Conservation (phyloP, 768 basidiomycete genomes). For the Boletales sp. region DNA sequence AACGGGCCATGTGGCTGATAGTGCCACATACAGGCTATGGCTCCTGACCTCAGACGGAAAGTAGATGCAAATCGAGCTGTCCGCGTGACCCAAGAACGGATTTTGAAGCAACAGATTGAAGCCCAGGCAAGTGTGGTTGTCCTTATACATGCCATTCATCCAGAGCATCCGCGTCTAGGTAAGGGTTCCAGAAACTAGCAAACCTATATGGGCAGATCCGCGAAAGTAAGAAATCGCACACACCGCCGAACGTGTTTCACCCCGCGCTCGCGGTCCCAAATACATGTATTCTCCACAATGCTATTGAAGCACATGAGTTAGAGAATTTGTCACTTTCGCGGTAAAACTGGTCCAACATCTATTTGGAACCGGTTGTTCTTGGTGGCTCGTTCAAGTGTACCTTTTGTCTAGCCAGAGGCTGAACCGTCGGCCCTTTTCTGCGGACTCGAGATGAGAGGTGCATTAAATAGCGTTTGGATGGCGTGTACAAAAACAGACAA, state of each 20-base stretch:
- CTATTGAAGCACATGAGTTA: too few species aligned
- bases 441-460: not conserved
- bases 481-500: constrained; percentile 1
- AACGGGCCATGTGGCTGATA: not conserved
- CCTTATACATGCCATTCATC: too few species aligned
- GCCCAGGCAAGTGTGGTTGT: constrained; percentile 43
- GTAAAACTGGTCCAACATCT: too few species aligned
- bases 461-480: constrained; percentile 4
- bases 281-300: not conserved
- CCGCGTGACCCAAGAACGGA: constrained; percentile 51
- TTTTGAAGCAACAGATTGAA: constrained; percentile 47
- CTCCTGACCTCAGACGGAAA: constrained; percentile 60
- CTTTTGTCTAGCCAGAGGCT: too few species aligned
- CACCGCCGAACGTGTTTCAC: not conserved
- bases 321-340: too few species aligned
- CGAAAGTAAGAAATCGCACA: constrained; percentile 13
- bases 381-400: too few species aligned
- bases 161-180: constrained; percentile 3
- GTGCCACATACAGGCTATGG: constrained; percentile 43
- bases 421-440: not conserved
- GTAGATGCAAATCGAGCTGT: constrained; percentile 57
- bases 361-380: too few species aligned
- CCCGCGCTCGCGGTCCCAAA: not conserved
- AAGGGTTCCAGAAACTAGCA: constrained; percentile 25
- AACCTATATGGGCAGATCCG: constrained; percentile 34